Base-by-base conservation (phyloP, 176 grass and related monocot species). In the Musa acuminata region DNA sequence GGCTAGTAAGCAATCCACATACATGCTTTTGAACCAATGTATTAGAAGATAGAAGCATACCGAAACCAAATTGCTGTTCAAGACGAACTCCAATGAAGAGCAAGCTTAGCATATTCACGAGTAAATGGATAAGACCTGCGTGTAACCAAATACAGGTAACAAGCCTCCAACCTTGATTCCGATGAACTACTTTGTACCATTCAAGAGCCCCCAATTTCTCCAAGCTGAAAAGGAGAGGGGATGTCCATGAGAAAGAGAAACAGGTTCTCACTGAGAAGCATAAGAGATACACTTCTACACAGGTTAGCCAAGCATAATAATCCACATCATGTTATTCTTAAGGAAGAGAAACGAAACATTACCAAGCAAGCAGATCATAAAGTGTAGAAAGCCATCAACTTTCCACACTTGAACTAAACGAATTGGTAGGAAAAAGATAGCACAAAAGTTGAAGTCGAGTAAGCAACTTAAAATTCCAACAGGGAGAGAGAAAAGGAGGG, bases 51-150 rank as follows among this genome's bases (percentile, higher is more conserved):
- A 4, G 23, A 59, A 86, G 43, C 84, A 86, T 89, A 99, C 95
- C 58, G 48, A 94, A 99, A n/a, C 95, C 90, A 66, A 99, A 99
- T 75, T 99, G 95, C 72, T 94, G 95, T 62, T 99, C 95, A 51
- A 99, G 86, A 27, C 95, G 95, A 77, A 99, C 94, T 55, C 90
- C 95, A 64, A 99, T 84, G 26, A 99, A 99, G 63, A 99, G 60
- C 64, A 99, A 84, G 59, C 95, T 94, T 54, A 99, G 77, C 95
- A 99, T 89, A 83, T 99, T 99, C 25, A 91, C 84, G 26, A 94
- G 55, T 80, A 99, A 87, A 86, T 99, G 95, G 80, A 99, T 91
- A 12, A 99, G 86, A 13, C 95, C 95, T 60, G 82, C 90, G 74
- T 99, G 95, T 21, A 99, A 82, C 87, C 90, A 99, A 55, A 99